Evolutionary conservation across 2,329 filamentous ascomycete genomes (phyloP).

Genomic region (Zymoseptoria tritici): DNA sequence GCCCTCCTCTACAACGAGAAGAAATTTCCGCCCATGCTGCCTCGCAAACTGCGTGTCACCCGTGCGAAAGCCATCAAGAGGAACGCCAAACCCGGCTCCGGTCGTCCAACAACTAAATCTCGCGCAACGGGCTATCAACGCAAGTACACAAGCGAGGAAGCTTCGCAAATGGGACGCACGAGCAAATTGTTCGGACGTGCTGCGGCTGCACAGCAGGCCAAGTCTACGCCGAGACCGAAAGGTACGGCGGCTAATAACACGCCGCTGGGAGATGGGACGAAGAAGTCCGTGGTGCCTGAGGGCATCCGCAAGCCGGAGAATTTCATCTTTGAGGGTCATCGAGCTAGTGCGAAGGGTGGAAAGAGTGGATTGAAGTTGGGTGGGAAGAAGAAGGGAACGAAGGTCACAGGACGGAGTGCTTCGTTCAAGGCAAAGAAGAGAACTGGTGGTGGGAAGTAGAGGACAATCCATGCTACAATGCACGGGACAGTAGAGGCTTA

Average conservation of each 20-base stretch:
- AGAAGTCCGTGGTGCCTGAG: conserved; percentile 9
- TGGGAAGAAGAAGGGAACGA: conserved; percentile 39
- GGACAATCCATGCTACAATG: neutral
- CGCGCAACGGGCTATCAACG: conserved; percentile 50
- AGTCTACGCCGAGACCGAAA: conserved; percentile 5
- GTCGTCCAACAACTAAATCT: conserved; percentile 21
- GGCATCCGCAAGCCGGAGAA: conserved; percentile 55
- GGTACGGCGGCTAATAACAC: conserved; percentile 19
- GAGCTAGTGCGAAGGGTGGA: conserved; percentile 60
- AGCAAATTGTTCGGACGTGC: conserved; percentile 66
- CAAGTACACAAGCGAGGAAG: conserved; percentile 62
- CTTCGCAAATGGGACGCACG: conserved; percentile 65
- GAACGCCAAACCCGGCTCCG: conserved; percentile 34
- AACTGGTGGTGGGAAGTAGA: conserved; percentile 1
- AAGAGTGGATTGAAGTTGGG: conserved; percentile 55
- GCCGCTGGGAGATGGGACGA: conserved; percentile 2
- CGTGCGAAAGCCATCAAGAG: conserved; percentile 67
- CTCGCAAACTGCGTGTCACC: conserved; percentile 74
- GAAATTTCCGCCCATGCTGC: conserved; percentile 91
- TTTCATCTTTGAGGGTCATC: conserved; percentile 74
- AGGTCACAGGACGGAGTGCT: conserved; percentile 38
- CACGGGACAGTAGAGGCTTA: neutral
- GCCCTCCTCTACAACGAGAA: conserved; percentile 83
- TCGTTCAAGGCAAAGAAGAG: conserved; percentile 40
- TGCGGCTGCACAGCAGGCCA: conserved; percentile 46